Evolutionary conservation across 1,139 yeast species (phyloP), one percentile per base, ranked within the genome.

Genomic region (Spathaspora sp.): DNA sequence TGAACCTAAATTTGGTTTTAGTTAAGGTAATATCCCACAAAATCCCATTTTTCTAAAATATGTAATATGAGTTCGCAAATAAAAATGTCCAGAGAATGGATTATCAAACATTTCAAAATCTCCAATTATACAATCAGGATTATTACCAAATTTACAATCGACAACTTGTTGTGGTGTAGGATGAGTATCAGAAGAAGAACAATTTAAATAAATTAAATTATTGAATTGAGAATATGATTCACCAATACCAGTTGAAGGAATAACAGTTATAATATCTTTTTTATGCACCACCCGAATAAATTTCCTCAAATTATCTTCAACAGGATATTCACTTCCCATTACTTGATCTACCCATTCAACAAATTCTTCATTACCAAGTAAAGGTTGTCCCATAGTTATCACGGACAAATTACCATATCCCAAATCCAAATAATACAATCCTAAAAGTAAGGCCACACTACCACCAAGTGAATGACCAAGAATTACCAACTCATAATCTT

Each of bases 381-480:
- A 62, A 0, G 82, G 82, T 52, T 75, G 82, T 0, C 82, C 82
- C 78, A 78, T 71, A 0, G 80, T 73, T 39, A 77, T 65, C 39
- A 77, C 55, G 0, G 66, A 57, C 25, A 74, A 36, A 24, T 64
- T 60, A 7, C 63, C 61, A 44, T 57, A 65, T 0, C 76, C 75
- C 39, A 65, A 49, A 49, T 69, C 76, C 15, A 68, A 56, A 42
- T 68, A 67, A 47, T 71, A 70, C 18, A 76, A 56, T 0, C 73
- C 70, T 11, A 76, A 52, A 1, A 78, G 55, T 2, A 73, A 53
- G 0, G 76, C 74, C 8, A 78, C 64, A 2, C 81, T 70, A 7
- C 82, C 83, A 1, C 83, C 83, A 51, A 78, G 52, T 0, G 82
- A 78, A 53, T 78, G 83, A 1, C 83, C 83, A 53, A 76, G 55